Evolutionary conservation across 257 asterid genomes (phyloP).

Genomic region (Perilla frutescens): DNA sequence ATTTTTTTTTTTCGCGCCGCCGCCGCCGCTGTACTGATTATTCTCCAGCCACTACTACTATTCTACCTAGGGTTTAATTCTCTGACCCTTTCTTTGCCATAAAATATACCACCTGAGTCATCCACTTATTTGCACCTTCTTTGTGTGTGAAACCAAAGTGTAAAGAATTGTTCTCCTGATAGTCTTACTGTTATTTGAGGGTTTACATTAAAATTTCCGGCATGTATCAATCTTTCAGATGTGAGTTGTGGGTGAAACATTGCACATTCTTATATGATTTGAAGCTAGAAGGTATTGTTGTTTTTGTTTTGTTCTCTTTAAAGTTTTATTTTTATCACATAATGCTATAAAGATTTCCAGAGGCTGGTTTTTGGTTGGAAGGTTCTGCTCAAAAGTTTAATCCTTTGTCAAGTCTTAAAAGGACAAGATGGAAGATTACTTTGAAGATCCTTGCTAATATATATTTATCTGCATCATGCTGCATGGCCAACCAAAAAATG

Average conservation of each 20-base stretch:
- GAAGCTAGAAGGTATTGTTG: conserved; percentile 8
- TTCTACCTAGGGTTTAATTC: no score
- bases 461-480: background rate
- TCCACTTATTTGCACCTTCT: background rate
- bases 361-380: background rate
- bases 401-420: background rate
- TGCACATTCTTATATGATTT: background rate
- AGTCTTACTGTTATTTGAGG: background rate
- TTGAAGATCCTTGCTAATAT: background rate
- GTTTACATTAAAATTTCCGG: background rate
- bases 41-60: no score
- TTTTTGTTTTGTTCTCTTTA: background rate
- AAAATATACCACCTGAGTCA: background rate
- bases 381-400: background rate
- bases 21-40: no score
- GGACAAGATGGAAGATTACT: conserved; percentile 25
- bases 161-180: background rate
- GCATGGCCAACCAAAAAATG: conserved; percentile 14
- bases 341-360: background rate
- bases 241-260: no score
- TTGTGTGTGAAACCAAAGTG: background rate
- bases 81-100: no score
- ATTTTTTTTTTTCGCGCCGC: no score
- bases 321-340: background rate
- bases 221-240: no score